These are phyloP conservation scores for Populus hybrid DNA, from an alignment of 441 rosid genomes.

Conservation along the genomic window DNA sequence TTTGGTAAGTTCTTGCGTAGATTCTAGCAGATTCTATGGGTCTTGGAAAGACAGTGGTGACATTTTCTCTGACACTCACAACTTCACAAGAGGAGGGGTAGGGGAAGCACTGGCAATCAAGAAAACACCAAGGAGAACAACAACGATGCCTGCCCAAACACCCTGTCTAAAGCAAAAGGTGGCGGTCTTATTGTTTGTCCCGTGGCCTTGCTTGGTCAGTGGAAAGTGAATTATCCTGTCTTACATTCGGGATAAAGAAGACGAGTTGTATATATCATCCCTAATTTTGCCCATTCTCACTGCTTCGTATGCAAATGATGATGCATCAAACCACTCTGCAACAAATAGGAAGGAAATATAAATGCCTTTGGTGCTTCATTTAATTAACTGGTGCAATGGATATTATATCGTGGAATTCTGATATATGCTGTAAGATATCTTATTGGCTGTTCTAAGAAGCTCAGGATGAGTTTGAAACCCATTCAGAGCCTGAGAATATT, in stretches of 20 bases:
- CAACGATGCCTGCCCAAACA: constrained; percentile 18
- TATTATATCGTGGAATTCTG: neutral
- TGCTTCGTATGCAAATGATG: neutral
- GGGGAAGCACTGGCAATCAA: constrained; percentile 30
- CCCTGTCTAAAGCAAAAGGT: constrained; percentile 41
- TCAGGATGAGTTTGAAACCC: constrained; percentile 74
- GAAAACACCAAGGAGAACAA: constrained; percentile 22
- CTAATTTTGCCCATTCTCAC: neutral
- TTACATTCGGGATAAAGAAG: neutral
- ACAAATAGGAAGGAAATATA: neutral
- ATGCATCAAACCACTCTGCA: neutral
- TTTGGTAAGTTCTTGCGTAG: constrained; percentile 23
- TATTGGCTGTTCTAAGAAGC: constrained; percentile 6
- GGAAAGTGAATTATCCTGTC: constrained; percentile 48
- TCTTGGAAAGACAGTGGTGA: constrained; percentile 81
- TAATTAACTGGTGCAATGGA: neutral
- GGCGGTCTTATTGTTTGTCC: constrained; percentile 77
- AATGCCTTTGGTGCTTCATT: neutral
- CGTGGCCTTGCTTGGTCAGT: constrained; percentile 68
- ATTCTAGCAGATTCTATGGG: constrained; percentile 84
- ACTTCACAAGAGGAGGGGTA: constrained; percentile 41
- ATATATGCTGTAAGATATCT: neutral
- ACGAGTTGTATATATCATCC: neutral
- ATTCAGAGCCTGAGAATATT: constrained; percentile 43
- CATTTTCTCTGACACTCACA: constrained; percentile 58